phyloP scores from a whole-genome alignment of 768 basidiomycete genomes.

The Tylopilus sp. region DNA sequence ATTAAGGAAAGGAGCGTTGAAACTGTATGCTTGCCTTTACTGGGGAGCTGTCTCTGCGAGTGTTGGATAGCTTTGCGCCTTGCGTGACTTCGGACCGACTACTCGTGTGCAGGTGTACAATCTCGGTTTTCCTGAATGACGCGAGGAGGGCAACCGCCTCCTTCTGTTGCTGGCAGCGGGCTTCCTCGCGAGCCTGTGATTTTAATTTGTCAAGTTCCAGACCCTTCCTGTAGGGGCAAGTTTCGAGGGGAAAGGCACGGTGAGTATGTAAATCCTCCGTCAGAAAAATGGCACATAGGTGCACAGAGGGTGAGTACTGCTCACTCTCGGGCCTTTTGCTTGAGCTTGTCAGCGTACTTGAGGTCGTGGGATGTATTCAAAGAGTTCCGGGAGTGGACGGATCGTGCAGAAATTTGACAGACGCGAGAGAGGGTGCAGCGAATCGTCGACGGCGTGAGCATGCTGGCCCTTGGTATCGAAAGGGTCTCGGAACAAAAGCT shows the following conservation, averaged over 20 bases:
- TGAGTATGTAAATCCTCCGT: slow-evolving; percentile 13
- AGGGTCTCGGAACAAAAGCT: too few species aligned
- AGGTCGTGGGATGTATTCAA: slow-evolving; percentile 29
- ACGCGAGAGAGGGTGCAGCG: neutral
- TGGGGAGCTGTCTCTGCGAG: slow-evolving; percentile 64
- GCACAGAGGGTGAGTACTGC: slow-evolving; percentile 22
- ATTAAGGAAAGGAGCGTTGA: neutral
- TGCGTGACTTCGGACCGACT: slow-evolving; percentile 2
- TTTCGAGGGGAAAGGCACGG: slow-evolving; percentile 4
- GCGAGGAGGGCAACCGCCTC: slow-evolving; percentile 16
- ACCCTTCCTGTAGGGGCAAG: slow-evolving; percentile 37
- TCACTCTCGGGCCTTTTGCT: slow-evolving; percentile 62
- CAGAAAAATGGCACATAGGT: slow-evolving; percentile 7
- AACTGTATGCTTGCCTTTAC: slow-evolving; percentile 46
- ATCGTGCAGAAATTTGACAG: slow-evolving; percentile 6
- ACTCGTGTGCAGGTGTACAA: slow-evolving; percentile 5
- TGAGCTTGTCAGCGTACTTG: slow-evolving; percentile 71
- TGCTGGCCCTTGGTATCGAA: too few species aligned
- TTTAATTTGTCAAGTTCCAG: slow-evolving; percentile 38
- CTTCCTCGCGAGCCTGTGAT: slow-evolving; percentile 25
- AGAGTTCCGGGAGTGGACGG: slow-evolving; percentile 11
- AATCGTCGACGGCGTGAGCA: neutral
- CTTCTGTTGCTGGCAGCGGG: slow-evolving; percentile 30
- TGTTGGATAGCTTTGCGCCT: slow-evolving; percentile 7
- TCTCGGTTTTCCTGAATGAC: slow-evolving; percentile 12